These are phyloP conservation scores for Botrytis medusae DNA, from an alignment of 2,329 filamentous ascomycete genomes.

Conservation along the genomic window DNA sequence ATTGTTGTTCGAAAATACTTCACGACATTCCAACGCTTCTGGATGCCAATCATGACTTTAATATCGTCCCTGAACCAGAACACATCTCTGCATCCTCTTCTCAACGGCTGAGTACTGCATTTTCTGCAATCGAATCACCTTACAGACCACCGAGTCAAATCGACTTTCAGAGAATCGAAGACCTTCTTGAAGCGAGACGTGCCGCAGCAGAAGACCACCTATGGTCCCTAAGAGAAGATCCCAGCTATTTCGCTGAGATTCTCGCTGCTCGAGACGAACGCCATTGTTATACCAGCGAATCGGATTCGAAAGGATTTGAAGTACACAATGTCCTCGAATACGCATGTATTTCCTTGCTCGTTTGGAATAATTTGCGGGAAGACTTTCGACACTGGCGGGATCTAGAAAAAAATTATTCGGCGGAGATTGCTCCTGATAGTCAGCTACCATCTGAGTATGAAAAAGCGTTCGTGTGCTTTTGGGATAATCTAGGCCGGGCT, in stretches of 20 bases:
- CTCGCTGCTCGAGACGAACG: not conserved
- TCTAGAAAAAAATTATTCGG: not conserved
- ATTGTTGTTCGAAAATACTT: not conserved
- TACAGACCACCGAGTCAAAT: not conserved
- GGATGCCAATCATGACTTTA: not conserved
- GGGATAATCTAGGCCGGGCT: not conserved
- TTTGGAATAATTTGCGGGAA: not conserved
- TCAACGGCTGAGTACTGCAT: not conserved
- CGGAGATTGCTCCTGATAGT: not conserved
- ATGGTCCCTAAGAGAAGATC: conserved; percentile 5
- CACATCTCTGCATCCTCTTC: not conserved
- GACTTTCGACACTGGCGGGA: not conserved
- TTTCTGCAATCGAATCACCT: not conserved
- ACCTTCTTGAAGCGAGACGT: not conserved
- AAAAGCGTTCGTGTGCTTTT: not conserved
- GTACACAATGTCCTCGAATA: not conserved
- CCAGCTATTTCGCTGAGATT: not conserved
- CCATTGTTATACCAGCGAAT: not conserved
- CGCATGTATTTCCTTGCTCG: not conserved
- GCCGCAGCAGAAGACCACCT: not conserved
- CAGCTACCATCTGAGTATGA: not conserved
- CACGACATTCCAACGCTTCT: not conserved
- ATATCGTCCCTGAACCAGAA: not conserved
- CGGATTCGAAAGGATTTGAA: not conserved
- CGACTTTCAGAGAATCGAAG: not conserved